Conservation (phyloP, 1,139 yeast genomes). For the Blastobotrys ciferrii region DNA sequence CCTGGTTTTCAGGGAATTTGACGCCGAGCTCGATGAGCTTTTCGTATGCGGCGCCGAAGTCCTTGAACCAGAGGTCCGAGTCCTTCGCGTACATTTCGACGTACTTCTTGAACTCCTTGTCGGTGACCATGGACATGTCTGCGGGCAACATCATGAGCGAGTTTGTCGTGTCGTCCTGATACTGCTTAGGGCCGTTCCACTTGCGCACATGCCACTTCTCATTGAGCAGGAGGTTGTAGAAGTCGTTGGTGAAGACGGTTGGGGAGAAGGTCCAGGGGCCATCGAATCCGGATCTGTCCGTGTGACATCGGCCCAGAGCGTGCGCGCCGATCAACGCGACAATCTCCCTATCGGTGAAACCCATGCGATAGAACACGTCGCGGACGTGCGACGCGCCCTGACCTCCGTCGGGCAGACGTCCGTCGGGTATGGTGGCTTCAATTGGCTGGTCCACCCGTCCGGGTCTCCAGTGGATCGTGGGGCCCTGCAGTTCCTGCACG, state of each 20-base stretch:
- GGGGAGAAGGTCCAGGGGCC: slow-evolving; percentile 93
- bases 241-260: slow-evolving; percentile 78
- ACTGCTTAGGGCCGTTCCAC: slow-evolving; percentile 81
- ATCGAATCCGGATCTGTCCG: slow-evolving; percentile 57
- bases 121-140: slow-evolving; percentile 71
- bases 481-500: slow-evolving; percentile 84
- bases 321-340: slow-evolving; percentile 78
- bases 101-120: slow-evolving; percentile 60
- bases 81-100: slow-evolving; percentile 73
- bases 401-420: slow-evolving; percentile 68
- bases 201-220: slow-evolving; percentile 70
- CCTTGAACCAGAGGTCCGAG: slow-evolving; percentile 64
- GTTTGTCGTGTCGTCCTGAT: slow-evolving; percentile 66
- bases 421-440: slow-evolving; percentile 56
- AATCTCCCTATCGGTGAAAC: slow-evolving; percentile 61
- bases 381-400: slow-evolving; percentile 54
- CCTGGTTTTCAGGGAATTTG: slow-evolving; percentile 46
- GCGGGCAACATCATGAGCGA: slow-evolving; percentile 90
- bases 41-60: slow-evolving; percentile 66
- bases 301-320: slow-evolving; percentile 76
- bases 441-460: slow-evolving; percentile 58
- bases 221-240: slow-evolving; percentile 62
- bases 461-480: slow-evolving; percentile 82
- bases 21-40: slow-evolving; percentile 77
- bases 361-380: slow-evolving; percentile 56